phyloP scores from a whole-genome alignment of 257 asterid genomes.

The Anisodus tanguticus region DNA sequence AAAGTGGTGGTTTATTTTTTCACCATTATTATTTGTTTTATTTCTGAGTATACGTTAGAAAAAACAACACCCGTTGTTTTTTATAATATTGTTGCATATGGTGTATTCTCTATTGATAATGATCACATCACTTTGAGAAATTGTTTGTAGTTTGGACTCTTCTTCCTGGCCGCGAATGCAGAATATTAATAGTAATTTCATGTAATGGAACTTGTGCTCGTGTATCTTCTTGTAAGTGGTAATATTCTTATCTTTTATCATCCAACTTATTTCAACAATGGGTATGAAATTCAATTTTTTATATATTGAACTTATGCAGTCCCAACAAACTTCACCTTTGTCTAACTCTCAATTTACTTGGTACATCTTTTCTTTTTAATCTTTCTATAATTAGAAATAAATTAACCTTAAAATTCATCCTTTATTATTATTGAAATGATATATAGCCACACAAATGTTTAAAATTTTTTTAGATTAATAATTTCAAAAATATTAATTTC shows the following conservation, averaged over 20 bases:
- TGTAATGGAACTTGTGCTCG: neutral
- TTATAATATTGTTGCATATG: neutral
- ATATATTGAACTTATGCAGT: neutral
- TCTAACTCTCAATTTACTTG: neutral
- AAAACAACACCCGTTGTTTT: neutral
- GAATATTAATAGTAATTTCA: constrained; percentile 4
- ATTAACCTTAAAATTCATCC: too few relatives aligned
- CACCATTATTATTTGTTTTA: neutral
- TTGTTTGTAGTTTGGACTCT: neutral
- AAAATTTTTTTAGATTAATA: too few relatives aligned
- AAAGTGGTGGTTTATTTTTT: neutral
- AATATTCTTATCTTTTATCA: neutral
- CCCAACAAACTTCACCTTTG: neutral
- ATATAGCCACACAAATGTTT: too few relatives aligned
- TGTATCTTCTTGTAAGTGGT: neutral
- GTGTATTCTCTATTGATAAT: neutral
- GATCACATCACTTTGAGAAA: constrained; percentile 5
- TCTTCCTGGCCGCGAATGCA: neutral
- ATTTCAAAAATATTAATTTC: too few relatives aligned
- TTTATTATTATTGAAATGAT: too few relatives aligned
- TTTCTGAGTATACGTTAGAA: neutral
- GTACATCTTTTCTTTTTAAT: too few relatives aligned
- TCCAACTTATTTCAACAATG: neutral
- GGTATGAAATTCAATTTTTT: neutral
- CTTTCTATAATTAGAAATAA: too few relatives aligned